Evolutionary conservation across 805 yeast species (phyloP).

Genomic region (Pichia cabralensis): DNA sequence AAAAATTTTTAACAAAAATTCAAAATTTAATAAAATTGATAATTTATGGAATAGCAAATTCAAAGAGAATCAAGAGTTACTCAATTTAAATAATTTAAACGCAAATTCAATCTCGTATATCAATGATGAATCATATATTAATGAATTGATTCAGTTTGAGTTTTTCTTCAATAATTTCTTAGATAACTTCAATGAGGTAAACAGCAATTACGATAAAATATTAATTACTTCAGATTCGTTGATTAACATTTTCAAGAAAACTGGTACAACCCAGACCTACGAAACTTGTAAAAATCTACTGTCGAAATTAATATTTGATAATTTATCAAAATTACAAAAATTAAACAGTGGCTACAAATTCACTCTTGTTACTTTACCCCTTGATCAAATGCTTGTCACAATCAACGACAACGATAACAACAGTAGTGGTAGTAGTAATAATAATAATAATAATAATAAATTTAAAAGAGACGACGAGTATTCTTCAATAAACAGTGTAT

Average conservation of each 20-base stretch:
- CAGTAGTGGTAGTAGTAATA: background rate
- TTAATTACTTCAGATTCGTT: constrained; percentile 35
- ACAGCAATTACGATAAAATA: constrained; percentile 23
- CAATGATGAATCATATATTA: constrained; percentile 37
- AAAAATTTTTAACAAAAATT: too few species aligned
- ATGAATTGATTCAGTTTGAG: constrained; percentile 38
- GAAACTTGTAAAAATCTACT: constrained; percentile 29
- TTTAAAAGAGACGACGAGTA: background rate
- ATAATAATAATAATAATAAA: background rate
- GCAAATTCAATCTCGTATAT: constrained; percentile 26
- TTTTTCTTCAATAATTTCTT: constrained; percentile 24
- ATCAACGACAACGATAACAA: constrained; percentile 5
- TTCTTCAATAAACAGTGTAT: background rate
- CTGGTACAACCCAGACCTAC: constrained; percentile 36
- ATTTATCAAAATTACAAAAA: background rate
- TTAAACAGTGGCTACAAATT: constrained; percentile 18
- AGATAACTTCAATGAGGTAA: constrained; percentile 9
- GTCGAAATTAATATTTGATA: constrained; percentile 17
- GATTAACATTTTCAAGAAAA: constrained; percentile 30
- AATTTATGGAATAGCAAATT: too few species aligned
- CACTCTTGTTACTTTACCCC: constrained; percentile 28
- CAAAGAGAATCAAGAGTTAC: too few species aligned
- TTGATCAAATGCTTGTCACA: constrained; percentile 17
- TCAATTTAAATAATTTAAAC: too few species aligned
- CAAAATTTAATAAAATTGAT: too few species aligned